Conservation (phyloP, 2,329 filamentous ascomycete genomes). For the Hypocrella siamensis region DNA sequence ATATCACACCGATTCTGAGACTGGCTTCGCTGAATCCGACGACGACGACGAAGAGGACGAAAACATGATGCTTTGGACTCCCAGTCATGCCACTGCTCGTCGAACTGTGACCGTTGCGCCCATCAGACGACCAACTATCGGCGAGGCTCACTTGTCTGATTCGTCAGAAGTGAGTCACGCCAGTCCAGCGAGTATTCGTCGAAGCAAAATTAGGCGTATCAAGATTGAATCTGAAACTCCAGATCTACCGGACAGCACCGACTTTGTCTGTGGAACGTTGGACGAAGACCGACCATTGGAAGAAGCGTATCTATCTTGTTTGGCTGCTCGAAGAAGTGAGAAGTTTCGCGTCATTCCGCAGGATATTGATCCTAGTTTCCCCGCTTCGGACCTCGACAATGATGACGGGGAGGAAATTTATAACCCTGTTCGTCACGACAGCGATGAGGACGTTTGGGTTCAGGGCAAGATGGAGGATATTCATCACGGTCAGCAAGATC, state of each 20-base stretch:
- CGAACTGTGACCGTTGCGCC: constrained; percentile 18
- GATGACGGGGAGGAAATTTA: constrained; percentile 59
- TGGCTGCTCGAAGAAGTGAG: constrained; percentile 64
- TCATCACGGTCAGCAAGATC: constrained; percentile 37
- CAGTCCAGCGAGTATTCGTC: constrained; percentile 12
- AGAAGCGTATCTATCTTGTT: constrained; percentile 75
- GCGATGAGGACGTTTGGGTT: constrained; percentile 53
- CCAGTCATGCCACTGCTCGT: constrained; percentile 23
- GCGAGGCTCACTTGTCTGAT: constrained; percentile 39
- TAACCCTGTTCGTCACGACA: constrained; percentile 42
- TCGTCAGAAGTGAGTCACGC: constrained; percentile 39
- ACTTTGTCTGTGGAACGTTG: constrained; percentile 96
- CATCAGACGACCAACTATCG: constrained; percentile 20
- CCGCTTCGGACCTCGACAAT: constrained; percentile 81
- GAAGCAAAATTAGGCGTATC: constrained; percentile 8
- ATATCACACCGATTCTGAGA: constrained; percentile 60
- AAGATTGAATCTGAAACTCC: constrained; percentile 38
- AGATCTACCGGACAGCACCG: constrained; percentile 88
- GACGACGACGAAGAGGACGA: constrained; percentile 58
- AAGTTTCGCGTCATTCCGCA: constrained; percentile 81
- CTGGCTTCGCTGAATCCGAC: constrained; percentile 53
- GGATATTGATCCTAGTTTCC: constrained; percentile 95
- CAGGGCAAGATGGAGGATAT: constrained; percentile 57
- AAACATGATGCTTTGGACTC: constrained; percentile 38
- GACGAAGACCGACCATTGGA: constrained; percentile 94